Base-by-base conservation (phyloP, 2,329 filamentous ascomycete genomes). In the Dactylellina cionopaga region DNA sequence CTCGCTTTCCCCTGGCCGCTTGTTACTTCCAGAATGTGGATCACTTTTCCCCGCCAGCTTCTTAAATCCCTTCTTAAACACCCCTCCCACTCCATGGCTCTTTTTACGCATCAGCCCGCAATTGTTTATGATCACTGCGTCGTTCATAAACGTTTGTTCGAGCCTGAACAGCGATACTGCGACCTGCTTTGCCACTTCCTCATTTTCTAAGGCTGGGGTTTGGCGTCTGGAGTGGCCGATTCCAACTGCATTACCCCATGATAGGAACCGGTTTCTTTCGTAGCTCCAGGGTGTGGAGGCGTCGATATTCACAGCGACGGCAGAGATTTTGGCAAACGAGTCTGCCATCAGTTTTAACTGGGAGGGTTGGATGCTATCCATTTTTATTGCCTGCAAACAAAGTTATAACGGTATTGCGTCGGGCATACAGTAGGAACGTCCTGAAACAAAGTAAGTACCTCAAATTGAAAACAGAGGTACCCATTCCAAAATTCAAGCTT, bases 21-120 rank as follows among this genome's bases (percentile, higher is more conserved):
- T n/a, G n/a, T 62, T 27, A 19, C 43, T 46, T 19, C 15, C 29
- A 6, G 37, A n/a, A 22, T 33, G 13, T 10, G 25, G 37, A 7
- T 11, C 15, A 9, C 47, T 19, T 11, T 64, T 64, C 25, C 59
- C 59, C 2, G 46, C 31, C 9, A 64, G 39, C 29, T 64, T 64
- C 37, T 64, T 64, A 5, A 64, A 46, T 10, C 59, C 59, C 17
- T 64, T 64, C 17, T 54, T 64, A 5, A 64, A 54, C 1, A 29
- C 47, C 1, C 47, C 47, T 46, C 59, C 58, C 0, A 58, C 41
- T 11, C 17, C 13, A 37, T 25, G 41, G 9, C 41, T 41, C n/a
- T 62, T 59, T 22, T 62, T 62, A 11, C n/a, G 43, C 33, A 51
- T 51, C 13, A 62, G 22, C 5, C 56, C 56, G 43, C 43, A 49